Percentiles rank a stretch among this genome's conserved stretches.
phyloP scores from a whole-genome alignment of 805 yeast genomes.

The Suhomyces kilbournensis region DNA sequence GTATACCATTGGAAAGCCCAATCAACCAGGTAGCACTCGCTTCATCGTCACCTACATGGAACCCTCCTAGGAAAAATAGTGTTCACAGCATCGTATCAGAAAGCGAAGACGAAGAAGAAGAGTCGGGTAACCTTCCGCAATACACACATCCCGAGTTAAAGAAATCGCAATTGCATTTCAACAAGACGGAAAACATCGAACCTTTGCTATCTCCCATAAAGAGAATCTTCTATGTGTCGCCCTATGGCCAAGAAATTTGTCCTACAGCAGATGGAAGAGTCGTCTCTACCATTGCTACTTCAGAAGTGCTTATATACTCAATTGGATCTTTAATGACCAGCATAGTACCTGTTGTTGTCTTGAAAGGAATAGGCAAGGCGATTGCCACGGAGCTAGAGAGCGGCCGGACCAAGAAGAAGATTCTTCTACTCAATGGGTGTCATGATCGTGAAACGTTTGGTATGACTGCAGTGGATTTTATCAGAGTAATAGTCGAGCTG shows the following conservation, averaged over 20 bases:
- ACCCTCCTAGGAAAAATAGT: background rate
- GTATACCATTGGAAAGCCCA: background rate
- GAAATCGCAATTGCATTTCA: constrained; percentile 71
- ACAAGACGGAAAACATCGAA: constrained; percentile 49
- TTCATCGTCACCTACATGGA: background rate
- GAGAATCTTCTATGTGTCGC: constrained; percentile 75
- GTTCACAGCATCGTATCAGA: constrained; percentile 1
- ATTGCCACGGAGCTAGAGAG: constrained; percentile 27
- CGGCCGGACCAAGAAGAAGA: constrained; percentile 37
- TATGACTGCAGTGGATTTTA: constrained; percentile 57
- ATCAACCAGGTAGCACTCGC: constrained; percentile 1
- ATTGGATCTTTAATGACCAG: constrained; percentile 91
- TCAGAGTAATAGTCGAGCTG: constrained; percentile 54
- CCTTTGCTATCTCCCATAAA: constrained; percentile 75
- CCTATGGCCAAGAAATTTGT: constrained; percentile 81
- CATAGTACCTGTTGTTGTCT: constrained; percentile 70
- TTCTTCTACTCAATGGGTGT: constrained; percentile 70
- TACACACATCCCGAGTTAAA: constrained; percentile 78
- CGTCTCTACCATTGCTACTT: constrained; percentile 43
- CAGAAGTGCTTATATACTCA: constrained; percentile 65
- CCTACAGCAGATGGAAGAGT: constrained; percentile 72
- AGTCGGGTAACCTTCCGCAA: constrained; percentile 58
- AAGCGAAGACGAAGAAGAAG: constrained; percentile 35
- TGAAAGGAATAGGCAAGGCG: constrained; percentile 71
- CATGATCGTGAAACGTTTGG: constrained; percentile 78